Conservation (phyloP, 257 asterid species). For the Paraleonurus japonicus region DNA sequence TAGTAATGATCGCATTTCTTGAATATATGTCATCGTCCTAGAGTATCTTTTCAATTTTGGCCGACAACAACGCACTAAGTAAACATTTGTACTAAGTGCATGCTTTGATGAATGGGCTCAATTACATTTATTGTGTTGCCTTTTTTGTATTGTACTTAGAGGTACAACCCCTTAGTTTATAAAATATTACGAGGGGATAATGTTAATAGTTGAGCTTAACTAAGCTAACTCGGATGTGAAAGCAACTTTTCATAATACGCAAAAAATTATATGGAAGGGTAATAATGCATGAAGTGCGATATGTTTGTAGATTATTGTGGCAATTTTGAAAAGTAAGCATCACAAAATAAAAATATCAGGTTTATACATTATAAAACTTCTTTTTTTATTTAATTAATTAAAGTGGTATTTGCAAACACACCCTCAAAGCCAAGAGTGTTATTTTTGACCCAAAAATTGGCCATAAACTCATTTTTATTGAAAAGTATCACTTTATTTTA, state of each 20-base stretch:
- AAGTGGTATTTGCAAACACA: too few relatives aligned
- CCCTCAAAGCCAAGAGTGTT: background rate
- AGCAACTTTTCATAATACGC: background rate
- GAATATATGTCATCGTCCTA: background rate
- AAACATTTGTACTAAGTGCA: slow-evolving; percentile 18
- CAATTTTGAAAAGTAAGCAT: too few relatives aligned
- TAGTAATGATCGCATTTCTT: slow-evolving; percentile 2
- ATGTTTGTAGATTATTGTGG: too few relatives aligned
- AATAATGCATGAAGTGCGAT: too few relatives aligned
- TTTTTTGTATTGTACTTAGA: background rate
- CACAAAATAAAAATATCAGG: too few relatives aligned
- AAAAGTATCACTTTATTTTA: too few relatives aligned
- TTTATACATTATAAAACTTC: too few relatives aligned
- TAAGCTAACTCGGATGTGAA: background rate
- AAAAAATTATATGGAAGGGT: too few relatives aligned
- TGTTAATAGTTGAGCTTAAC: background rate
- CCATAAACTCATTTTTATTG: background rate
- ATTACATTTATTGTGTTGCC: background rate
- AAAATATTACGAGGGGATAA: background rate
- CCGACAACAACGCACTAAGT: slow-evolving; percentile 35
- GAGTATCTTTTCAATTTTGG: slow-evolving; percentile 28
- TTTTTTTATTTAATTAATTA: too few relatives aligned
- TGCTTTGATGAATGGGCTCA: background rate
- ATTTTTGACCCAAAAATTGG: background rate
- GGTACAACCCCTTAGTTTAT: background rate